Evolutionary conservation across 1,284 basidiomycete species (phyloP).

Genomic region (Exobasidium rhododendri): DNA sequence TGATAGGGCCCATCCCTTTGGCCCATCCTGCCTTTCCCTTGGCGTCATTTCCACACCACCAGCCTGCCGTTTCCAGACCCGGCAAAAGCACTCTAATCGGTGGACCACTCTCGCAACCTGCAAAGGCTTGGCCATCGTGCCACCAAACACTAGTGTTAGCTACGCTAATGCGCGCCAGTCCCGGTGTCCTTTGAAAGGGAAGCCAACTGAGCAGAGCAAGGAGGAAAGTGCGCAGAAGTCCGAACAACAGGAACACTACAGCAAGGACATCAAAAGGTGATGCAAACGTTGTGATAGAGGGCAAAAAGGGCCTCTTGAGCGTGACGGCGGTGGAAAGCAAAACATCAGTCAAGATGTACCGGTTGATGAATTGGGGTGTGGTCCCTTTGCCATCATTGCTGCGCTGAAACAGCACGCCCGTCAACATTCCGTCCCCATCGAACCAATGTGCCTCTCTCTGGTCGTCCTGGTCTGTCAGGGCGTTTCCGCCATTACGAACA

Average conservation of each 20-base stretch:
- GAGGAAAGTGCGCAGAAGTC: constrained; percentile 54
- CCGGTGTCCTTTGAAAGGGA: constrained; percentile 20
- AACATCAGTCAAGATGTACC: constrained; percentile 56
- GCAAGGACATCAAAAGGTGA: constrained; percentile 49
- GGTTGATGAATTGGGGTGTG: constrained; percentile 55
- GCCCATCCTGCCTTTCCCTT: background rate
- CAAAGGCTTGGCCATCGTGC: constrained; percentile 58
- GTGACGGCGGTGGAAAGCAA: constrained; percentile 44
- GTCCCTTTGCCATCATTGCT: constrained; percentile 17
- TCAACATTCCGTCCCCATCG: constrained; percentile 57
- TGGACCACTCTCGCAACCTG: constrained; percentile 59
- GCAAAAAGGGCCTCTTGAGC: constrained; percentile 54
- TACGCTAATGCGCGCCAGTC: constrained; percentile 48
- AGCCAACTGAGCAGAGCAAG: constrained; percentile 54
- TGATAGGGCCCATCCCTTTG: constrained; percentile 20
- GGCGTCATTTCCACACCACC: constrained; percentile 46
- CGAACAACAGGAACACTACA: constrained; percentile 22
- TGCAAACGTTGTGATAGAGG: constrained; percentile 59
- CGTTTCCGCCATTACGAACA: constrained; percentile 60
- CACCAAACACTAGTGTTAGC: constrained; percentile 59
- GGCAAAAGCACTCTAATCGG: constrained; percentile 58
- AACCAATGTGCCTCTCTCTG: constrained; percentile 53
- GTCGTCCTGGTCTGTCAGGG: constrained; percentile 38
- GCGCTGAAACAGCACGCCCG: constrained; percentile 57
- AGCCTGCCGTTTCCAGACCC: constrained; percentile 58